Conservation (phyloP, 1,284 basidiomycete species). For the Ustilago tritici region DNA sequence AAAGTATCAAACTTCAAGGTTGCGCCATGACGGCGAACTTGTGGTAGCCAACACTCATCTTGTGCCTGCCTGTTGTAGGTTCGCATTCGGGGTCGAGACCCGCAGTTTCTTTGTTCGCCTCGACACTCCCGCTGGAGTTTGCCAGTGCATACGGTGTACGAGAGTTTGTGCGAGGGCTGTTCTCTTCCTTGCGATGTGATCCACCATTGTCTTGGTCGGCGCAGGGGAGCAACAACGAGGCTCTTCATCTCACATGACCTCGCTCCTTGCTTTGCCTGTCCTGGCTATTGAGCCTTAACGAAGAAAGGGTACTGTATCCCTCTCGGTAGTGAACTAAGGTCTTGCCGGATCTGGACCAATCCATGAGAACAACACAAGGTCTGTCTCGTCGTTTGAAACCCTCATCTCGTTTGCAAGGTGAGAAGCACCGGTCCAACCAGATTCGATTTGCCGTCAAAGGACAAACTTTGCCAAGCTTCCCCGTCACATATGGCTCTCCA, state of each 20-base stretch:
- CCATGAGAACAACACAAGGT: constrained; percentile 22
- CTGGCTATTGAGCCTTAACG: neutral
- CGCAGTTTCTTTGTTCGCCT: neutral
- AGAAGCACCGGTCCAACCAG: constrained; percentile 8
- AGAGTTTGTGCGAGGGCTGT: neutral
- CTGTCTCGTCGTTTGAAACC: neutral
- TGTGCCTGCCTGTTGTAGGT: neutral
- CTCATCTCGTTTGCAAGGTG: neutral
- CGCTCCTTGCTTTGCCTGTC: constrained; percentile 1
- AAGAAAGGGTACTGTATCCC: neutral
- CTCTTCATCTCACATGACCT: constrained; percentile 9
- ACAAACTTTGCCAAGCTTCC: neutral
- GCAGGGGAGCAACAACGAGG: neutral
- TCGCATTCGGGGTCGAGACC: neutral
- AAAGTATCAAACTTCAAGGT: constrained; percentile 1
- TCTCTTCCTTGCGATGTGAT: neutral
- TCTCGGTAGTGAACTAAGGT: constrained; percentile 3
- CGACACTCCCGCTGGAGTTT: neutral
- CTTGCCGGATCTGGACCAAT: constrained; percentile 15
- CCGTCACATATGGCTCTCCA: neutral
- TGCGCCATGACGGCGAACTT: neutral
- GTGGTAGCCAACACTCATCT: neutral
- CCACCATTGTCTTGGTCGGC: constrained; percentile 9
- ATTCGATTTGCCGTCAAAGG: constrained; percentile 1
- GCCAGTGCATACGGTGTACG: neutral